Percentiles rank a stretch among this genome's conserved stretches.
These are phyloP conservation scores for Sclerospora graminicola DNA, from an alignment of 352 stramenopile genomes.

Conservation along the genomic window DNA sequence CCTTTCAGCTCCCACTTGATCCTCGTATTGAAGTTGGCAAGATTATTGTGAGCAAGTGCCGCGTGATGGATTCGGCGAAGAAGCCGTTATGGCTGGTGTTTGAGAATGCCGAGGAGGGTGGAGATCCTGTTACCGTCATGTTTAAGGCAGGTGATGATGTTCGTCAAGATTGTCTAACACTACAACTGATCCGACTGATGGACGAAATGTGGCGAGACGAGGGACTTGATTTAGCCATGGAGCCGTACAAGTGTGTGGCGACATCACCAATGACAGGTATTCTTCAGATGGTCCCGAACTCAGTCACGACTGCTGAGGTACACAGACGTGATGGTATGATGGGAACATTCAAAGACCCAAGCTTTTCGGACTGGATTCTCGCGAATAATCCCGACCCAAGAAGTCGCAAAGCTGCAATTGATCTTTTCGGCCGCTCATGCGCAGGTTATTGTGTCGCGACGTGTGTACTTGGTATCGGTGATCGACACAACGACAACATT, in stretches of 20 bases:
- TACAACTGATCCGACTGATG: conserved; percentile 90
- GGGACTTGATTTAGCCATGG: conserved; percentile 86
- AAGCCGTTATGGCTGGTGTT: conserved; percentile 85
- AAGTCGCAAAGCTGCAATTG: conserved; percentile 56
- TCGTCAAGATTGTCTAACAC: conserved; percentile 89
- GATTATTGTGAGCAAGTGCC: conserved; percentile 81
- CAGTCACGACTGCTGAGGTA: conserved; percentile 90
- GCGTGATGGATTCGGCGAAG: conserved; percentile 88
- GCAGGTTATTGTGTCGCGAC: conserved; percentile 91
- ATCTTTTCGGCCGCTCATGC: conserved; percentile 80
- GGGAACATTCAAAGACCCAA: conserved; percentile 75
- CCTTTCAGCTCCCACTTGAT: conserved; percentile 83
- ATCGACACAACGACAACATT: conserved; percentile 94
- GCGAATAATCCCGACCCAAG: conserved; percentile 64
- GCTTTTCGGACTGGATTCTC: conserved; percentile 80
- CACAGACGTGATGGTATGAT: conserved; percentile 77
- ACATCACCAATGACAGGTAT: conserved; percentile 88
- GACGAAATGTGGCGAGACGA: conserved; percentile 89
- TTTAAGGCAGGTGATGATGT: conserved; percentile 93
- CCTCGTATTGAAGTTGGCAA: conserved; percentile 76
- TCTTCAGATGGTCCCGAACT: conserved; percentile 87
- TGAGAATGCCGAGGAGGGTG: conserved; percentile 77
- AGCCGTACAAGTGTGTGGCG: conserved; percentile 87
- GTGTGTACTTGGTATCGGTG: conserved; percentile 90
- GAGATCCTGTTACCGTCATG: conserved; percentile 79